A percentile compares a stretch with the other conserved stretches of the same genome.
Conservation (phyloP, 1,284 basidiomycete genomes). For the Moesziomyces parantarcticus region DNA sequence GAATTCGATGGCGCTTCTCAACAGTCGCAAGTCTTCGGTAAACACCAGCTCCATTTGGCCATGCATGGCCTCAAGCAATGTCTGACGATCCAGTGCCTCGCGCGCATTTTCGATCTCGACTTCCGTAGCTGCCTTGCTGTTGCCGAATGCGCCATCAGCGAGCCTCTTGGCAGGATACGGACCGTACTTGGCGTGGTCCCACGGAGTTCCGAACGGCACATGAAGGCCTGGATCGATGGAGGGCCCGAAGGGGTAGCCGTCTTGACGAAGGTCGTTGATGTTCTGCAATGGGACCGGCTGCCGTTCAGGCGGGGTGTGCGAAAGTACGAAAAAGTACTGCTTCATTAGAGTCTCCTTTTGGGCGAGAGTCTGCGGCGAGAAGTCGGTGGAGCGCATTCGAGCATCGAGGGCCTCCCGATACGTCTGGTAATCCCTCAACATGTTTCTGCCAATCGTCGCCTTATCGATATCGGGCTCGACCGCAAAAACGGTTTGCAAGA, state of each 20-base stretch:
- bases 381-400: background rate
- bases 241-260: conserved; percentile 1
- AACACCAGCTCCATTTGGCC: background rate
- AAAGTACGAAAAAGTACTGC: background rate
- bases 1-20: conserved; percentile 7
- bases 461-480: background rate
- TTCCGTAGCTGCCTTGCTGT: background rate
- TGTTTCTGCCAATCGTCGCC: background rate
- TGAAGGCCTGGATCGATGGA: conserved; percentile 10
- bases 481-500: background rate
- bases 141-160: background rate
- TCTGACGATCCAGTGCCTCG: conserved; percentile 11
- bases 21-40: conserved; percentile 11
- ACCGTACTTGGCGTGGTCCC: conserved; percentile 3
- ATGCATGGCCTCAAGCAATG: background rate
- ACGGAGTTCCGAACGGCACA: background rate
- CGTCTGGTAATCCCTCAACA: background rate
- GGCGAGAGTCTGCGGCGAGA: background rate
- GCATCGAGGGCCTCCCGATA: background rate
- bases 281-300: background rate
- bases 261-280: conserved; percentile 11
- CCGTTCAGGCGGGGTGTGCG: background rate
- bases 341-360: background rate
- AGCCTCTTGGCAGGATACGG: conserved; percentile 16
- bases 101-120: conserved; percentile 19